These are phyloP conservation scores for Euphorbia tirucalli DNA, from an alignment of 345 rosid species.

Conservation along the genomic window DNA sequence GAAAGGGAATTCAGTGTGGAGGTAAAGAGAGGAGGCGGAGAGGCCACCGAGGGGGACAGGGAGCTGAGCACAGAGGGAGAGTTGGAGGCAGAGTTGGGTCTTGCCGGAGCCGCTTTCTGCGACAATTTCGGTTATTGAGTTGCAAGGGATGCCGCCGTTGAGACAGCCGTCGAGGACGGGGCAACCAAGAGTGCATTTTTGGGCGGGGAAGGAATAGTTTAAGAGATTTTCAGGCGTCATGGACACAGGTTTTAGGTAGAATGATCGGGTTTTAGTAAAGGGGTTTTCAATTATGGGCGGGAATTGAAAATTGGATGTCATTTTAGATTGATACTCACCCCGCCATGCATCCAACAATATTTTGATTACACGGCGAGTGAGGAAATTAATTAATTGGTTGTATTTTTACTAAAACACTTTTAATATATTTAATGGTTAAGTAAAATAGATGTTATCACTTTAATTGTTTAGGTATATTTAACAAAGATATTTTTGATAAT, in stretches of 20 bases:
- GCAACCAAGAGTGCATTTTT: conserved; percentile 68
- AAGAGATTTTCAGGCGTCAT: conserved; percentile 27
- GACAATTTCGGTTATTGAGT: conserved; percentile 70
- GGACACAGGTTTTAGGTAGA: not conserved
- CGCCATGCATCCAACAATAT: too few relatives aligned
- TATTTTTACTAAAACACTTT: too few relatives aligned
- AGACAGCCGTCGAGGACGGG: conserved; percentile 56
- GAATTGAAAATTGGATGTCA: not conserved
- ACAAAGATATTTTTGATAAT: too few relatives aligned
- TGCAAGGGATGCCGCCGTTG: conserved; percentile 72
- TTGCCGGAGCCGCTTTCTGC: conserved; percentile 88
- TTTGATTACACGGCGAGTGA: too few relatives aligned
- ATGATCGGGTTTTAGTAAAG: not conserved
- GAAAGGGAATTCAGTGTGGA: conserved; percentile 77
- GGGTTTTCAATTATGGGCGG: not conserved
- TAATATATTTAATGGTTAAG: too few relatives aligned
- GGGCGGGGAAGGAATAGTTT: conserved; percentile 12
- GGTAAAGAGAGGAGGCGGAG: conserved; percentile 65
- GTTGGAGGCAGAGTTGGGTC: conserved; percentile 88
- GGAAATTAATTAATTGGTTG: too few relatives aligned
- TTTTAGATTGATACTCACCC: too few relatives aligned
- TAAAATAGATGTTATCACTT: too few relatives aligned
- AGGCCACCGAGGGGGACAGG: conserved; percentile 74
- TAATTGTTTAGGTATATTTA: too few relatives aligned
- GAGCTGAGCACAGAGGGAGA: conserved; percentile 69